Evolutionary conservation across 1,139 yeast species (phyloP), one percentile per base, ranked within the genome.

Genomic region (Yamadazyma dendronema): DNA sequence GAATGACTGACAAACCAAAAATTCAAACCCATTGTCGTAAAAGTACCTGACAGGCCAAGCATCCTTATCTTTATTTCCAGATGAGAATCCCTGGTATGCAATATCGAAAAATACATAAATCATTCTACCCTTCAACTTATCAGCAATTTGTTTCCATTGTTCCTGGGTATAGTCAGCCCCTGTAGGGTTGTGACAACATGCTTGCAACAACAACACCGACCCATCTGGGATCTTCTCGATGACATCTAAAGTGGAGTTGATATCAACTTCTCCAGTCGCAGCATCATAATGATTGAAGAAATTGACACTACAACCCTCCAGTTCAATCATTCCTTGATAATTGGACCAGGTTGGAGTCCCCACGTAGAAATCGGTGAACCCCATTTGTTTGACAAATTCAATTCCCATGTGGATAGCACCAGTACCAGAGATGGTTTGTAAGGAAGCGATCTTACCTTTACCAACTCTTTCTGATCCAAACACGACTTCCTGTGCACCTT

Each of bases 151-250:
- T 42, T 67, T 67, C 97, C 97, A 90, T 58, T 90, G 90, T 35
- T 81, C 85, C 34, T 63, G 62, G 10, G 86, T 74, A 44, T 95
- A 94, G 59, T 90, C 97, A 46, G 90, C 80, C 24, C 97, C 97
- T 11, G 97, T 90, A 29, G 97, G 97, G 65, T 90, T 90, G 69
- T 90, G 97, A 54, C 97, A 94, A 57, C 97, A 89, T 4, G 96
- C 95, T 64, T 90, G 97, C 43, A 90, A 72, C 39, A 90, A 66
- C 38, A 70, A 64, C 10, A 65, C 62, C 0, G 72, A 57, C 17
- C 55, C 48, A 15, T 34, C 40, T 2, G 65, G 61, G 13, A 71
- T 72, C 1, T 46, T 22, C 4, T 57, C 49, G 40, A 69, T 49
- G 4, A 70, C 60, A 4, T 42, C 39, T 28, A 56, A 39, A 15